phyloP scores from a whole-genome alignment of 148 eudicot species.

The Polygonum maritimum region DNA sequence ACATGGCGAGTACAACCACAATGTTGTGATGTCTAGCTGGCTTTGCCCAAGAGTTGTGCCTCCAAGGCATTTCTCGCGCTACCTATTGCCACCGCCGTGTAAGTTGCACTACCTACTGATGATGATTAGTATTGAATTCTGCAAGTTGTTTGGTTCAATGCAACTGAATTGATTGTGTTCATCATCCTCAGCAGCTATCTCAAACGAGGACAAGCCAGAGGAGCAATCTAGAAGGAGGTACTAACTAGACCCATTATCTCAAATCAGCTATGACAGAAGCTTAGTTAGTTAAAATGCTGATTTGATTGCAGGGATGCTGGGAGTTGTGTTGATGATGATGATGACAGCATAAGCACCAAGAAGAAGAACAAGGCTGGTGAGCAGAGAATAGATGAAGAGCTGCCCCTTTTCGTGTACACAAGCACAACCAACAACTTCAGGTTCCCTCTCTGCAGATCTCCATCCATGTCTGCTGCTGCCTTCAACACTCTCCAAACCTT shows the following conservation, averaged over 20 bases:
- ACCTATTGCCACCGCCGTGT: constrained; percentile 38
- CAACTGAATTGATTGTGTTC: neutral
- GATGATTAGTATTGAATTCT: neutral
- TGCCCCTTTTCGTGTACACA: constrained; percentile 42
- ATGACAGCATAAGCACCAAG: neutral
- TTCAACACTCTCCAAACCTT: neutral
- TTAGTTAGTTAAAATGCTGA: neutral
- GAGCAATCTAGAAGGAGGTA: constrained; percentile 8
- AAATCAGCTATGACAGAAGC: neutral
- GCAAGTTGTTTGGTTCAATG: neutral
- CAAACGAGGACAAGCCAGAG: constrained; percentile 7
- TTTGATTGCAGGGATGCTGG: neutral
- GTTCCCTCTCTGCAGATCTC: constrained; percentile 3
- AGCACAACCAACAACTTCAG: constrained; percentile 12
- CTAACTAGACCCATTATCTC: too few relatives aligned
- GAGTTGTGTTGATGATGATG: neutral
- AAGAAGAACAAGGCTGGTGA: constrained; percentile 8
- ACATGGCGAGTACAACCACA: constrained; percentile 45
- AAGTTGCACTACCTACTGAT: constrained; percentile 3
- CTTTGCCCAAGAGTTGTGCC: constrained; percentile 25
- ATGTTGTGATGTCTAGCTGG: constrained; percentile 30
- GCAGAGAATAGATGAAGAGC: constrained; percentile 26
- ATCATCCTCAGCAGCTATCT: neutral
- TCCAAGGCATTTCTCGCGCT: constrained; percentile 43
- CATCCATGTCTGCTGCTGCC: neutral